Conservation (phyloP, 352 stramenopile species). For the Phytophthora aleatoria region DNA sequence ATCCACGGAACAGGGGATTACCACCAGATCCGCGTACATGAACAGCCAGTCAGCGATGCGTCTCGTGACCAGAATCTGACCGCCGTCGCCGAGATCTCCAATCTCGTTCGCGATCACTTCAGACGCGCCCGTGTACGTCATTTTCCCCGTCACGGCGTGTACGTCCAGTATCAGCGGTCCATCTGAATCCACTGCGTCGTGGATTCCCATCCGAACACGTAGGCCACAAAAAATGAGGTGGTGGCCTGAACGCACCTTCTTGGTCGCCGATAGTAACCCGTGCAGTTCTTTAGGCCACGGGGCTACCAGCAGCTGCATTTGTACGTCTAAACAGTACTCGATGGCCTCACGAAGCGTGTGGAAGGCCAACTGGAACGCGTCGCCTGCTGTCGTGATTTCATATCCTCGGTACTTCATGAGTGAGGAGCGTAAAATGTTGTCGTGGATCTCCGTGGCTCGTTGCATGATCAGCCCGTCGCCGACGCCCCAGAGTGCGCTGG, state of each 20-base stretch:
- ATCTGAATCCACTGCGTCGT: constrained; percentile 45
- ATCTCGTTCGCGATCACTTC: constrained; percentile 61
- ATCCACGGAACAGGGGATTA: constrained; percentile 37
- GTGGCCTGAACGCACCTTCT: constrained; percentile 35
- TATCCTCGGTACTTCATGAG: constrained; percentile 62
- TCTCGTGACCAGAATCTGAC: constrained; percentile 59
- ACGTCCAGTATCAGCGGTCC: constrained; percentile 44
- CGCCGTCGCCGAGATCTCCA: constrained; percentile 55
- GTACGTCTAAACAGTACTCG: constrained; percentile 64
- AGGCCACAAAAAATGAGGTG: constrained; percentile 53
- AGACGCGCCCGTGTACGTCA: constrained; percentile 58
- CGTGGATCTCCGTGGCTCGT: constrained; percentile 55
- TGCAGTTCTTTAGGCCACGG: constrained; percentile 57
- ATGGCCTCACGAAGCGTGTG: constrained; percentile 58
- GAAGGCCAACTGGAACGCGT: constrained; percentile 66
- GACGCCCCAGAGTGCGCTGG: constrained; percentile 55
- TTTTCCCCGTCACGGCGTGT: constrained; percentile 59
- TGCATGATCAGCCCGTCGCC: constrained; percentile 52
- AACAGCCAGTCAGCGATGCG: constrained; percentile 52
- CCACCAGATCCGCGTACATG: constrained; percentile 47
- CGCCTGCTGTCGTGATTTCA: constrained; percentile 62
- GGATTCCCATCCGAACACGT: constrained; percentile 67
- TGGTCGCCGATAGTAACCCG: constrained; percentile 42
- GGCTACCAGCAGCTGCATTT: constrained; percentile 50
- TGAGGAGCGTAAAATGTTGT: constrained; percentile 49